Evolutionary conservation across 208 protist species (phyloP).

Genomic region (Acanthamoeba polyphaga): DNA sequence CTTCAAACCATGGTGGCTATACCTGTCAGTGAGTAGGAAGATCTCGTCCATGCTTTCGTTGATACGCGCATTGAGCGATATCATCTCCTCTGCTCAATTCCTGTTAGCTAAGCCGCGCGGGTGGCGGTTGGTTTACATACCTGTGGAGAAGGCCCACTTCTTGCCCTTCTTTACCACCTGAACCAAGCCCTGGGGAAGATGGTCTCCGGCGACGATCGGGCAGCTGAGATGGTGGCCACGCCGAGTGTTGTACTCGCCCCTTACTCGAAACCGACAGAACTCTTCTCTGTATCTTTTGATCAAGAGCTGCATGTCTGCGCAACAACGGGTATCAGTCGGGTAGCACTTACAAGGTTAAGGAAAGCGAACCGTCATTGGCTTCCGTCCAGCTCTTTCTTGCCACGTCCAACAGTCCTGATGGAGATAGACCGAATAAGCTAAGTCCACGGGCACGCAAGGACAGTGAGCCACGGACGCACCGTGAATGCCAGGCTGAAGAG

Average conservation of each 20-base stretch:
- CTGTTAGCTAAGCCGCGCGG: not conserved
- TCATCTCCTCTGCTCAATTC: conserved; percentile 84
- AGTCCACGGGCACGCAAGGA: not conserved
- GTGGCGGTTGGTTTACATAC: not conserved
- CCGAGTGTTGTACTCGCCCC: conserved; percentile 56
- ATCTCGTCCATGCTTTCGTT: conserved; percentile 90
- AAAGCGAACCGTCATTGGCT: conserved; percentile 31
- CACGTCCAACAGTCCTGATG: conserved; percentile 65
- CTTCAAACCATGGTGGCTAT: not conserved
- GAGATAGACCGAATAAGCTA: not conserved
- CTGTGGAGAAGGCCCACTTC: conserved; percentile 49
- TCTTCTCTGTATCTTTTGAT: conserved; percentile 37
- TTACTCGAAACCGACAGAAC: not conserved
- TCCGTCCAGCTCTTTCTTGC: conserved; percentile 73
- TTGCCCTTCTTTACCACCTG: conserved; percentile 64
- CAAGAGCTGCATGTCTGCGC: conserved; percentile 60
- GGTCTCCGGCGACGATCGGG: not conserved
- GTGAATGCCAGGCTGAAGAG: conserved; percentile 69
- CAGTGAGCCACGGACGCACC: not conserved
- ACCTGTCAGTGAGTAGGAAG: conserved; percentile 86
- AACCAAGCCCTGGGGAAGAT: not conserved
- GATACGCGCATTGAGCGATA: conserved; percentile 88
- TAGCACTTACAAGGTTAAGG: not conserved
- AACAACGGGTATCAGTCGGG: not conserved
- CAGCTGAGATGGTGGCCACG: conserved; percentile 60